Evolutionary conservation across 129 eudicot genomes (phyloP), one percentile per base, ranked within the genome.

Genomic region (Kitagawia praeruptora): DNA sequence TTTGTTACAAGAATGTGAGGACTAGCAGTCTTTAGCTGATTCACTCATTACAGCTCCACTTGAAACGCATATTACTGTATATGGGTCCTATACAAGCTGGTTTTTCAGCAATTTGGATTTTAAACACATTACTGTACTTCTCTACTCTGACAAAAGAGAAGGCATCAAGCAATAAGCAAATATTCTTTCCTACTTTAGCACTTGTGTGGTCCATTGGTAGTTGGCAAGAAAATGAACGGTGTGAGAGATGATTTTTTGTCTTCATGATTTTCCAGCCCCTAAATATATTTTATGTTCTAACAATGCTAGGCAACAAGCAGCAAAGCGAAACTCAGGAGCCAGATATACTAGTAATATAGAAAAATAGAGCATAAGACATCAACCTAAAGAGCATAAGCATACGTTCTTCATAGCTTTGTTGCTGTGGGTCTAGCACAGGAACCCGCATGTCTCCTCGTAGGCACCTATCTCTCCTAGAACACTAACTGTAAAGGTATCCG

Each of bases 91-190:
- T 7, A 40, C 21, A 34, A 53, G 42, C 25, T 75, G 78, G 34
- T 46, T 75, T 13, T 48, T 49, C 66, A 40, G 39, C 54, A 74
- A 74, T 44, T n/a, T 74, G 34, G 77, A 19, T 44, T n/a, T 44
- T 44, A 44, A 74, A 44, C 31, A 74, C 28, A 19, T 42, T n/a
- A 39, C n/a, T n/a, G n/a, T n/a, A n/a, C 75, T 19, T 39, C 53
- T 41, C 34, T 53, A 74, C 4, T 28, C 28, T 5, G 58, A 75
- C 58, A 75, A 25, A 74, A 75, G 58, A 46, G 58, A 44, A 46
- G 61, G 77, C 61, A 74, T 74, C 77, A 74, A 46, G 41, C 77
- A 74, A 74, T 25, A 4, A 44, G 34, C 25, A 74, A 74, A 74
- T 74, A 45, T 45, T 27, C 77, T 74, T 34, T 75, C 58, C 61